Evolutionary conservation across 352 stramenopile species (phyloP), one percentile per base, ranked within the genome.

Genomic region (Phytophthora sojae): DNA sequence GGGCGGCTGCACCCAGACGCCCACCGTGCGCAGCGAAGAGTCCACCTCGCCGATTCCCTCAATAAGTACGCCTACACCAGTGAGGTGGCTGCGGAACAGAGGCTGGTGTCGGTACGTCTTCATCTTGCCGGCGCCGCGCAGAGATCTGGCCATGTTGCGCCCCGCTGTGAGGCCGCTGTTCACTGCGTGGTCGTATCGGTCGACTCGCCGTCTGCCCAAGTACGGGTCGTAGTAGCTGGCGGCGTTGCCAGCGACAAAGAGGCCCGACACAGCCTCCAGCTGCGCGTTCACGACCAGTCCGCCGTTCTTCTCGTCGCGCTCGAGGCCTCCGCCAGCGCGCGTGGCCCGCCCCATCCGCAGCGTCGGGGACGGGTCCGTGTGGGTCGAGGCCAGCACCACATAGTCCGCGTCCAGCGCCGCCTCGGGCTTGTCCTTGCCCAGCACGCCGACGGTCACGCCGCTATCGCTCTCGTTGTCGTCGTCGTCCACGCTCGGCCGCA

Each of bases 151-250:
- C 91, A 97, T 97, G 72, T 97, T 97, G 29, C 91, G 77, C 1
- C 91, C 93, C 2, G 93, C 94, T 14, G 91, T 80, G 3, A 98
- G 79, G 0, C 94, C 94, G 26, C 85, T 96, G 80, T 98, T 98
- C 15, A 98, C 90, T 2, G 92, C 92, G 64, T 98, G 93, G 71
- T 98, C 94, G 71, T 97, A 98, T 6, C 88, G 80, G 62, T 97
- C 92, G 19, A 98, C 89, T n/a, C 94, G 88, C 7, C 93, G 80
- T 19, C 92, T 74, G 0, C 93, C 93, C 45, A 98, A 57, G 52
- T 92, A 92, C 45, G 87, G 85, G 60, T 98, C 94, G 57, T 86
- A 97, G 75, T 97, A 98, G 49, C 88, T 97, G 1, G 94, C 94
- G 0, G 88, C 81, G 51, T 95, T 96, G 3, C 94, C 94, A 11